Percentiles rank a stretch among this genome's conserved stretches.
Evolutionary conservation across 2,329 filamentous ascomycete species (phyloP).

Genomic region (Lizonia empirigonia): DNA sequence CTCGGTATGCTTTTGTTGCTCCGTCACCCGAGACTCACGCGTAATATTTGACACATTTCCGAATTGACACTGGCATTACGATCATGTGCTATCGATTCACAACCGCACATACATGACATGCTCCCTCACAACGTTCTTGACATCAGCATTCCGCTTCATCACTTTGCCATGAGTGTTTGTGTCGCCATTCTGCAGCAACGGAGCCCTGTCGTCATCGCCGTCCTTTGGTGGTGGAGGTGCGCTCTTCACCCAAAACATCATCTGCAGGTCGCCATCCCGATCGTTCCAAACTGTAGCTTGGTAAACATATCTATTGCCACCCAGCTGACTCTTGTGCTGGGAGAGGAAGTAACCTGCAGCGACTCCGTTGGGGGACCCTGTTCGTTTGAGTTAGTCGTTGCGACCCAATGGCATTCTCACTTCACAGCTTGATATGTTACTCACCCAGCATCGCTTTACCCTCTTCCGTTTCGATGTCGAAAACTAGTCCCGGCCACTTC

Average conservation of each 20-base stretch:
- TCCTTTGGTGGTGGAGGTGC: not conserved
- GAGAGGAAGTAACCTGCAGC: conserved; percentile 14
- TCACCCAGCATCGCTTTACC: conserved; percentile 19
- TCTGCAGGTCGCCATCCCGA: not conserved
- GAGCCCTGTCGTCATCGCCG: not conserved
- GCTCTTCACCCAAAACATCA: conserved; percentile 19
- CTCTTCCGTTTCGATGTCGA: not conserved
- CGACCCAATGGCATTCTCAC: not conserved
- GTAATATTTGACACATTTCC: no score
- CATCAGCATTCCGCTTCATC: not conserved
- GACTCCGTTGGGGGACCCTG: conserved; percentile 2
- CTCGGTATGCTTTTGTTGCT: no score
- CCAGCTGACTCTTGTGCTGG: conserved; percentile 19
- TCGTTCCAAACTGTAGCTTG: conserved; percentile 18
- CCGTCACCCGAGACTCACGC: no score
- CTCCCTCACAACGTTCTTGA: conserved; percentile 2
- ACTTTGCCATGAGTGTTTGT: not conserved
- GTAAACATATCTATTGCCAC: conserved; percentile 12
- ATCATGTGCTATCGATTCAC: no score
- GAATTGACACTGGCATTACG: no score
- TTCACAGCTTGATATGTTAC: not conserved
- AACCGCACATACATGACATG: conserved; percentile 1
- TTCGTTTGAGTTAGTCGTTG: not conserved
- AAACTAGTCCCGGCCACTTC: conserved; percentile 6
- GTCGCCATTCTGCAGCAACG: not conserved